Evolutionary conservation across 257 asterid species (phyloP), one percentile per base, ranked within the genome.

Genomic region (Fraxinus quadrangulata): DNA sequence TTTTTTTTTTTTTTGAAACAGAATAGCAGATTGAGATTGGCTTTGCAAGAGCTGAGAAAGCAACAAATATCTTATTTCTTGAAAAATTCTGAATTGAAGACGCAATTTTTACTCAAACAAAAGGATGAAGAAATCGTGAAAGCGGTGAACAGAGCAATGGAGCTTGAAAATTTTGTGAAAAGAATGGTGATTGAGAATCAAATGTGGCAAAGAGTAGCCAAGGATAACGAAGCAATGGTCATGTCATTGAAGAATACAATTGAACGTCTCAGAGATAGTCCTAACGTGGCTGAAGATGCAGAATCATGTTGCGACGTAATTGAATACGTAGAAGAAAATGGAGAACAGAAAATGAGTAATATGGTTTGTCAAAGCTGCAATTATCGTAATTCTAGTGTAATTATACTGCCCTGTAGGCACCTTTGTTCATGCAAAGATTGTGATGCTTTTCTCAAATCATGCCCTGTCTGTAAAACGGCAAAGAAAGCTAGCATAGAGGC

Each of bases 371-470:
- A 83, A 77, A 71, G 86, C 34, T 92, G 99, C 82, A 80, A 79
- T 61, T 33, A 33, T 76, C 73, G 92, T 77, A 79, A 80, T n/a
- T 81, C 90, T 82, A 78, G 94, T 70, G 89, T 93, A 13, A 74
- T 95, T 69, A 77, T 93, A 82, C 69, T 95, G 65, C 98, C 98
- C 0, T 95, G 99, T 72, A 84, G 99, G 72, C 99, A 95, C 78
- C 87, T 95, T 1, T 90, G 92, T 42, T 82, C 86, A 4, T 95
- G 99, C 89, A 77, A 73, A 59, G 74, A 68, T 51, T 95, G 99
- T 66, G 96, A 85, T 14, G 81, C 85, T 36, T 83, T 90, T 73
- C 82, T 93, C 73, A 70, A 81, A 79, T 84, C 79, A 17, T 95
- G 99, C 75, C 99, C 99, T 0, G 81, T 93, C 19, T 95, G 99